phyloP scores from a whole-genome alignment of 1,284 basidiomycete species.

The Pseudomicrostroma phylloplanum region DNA sequence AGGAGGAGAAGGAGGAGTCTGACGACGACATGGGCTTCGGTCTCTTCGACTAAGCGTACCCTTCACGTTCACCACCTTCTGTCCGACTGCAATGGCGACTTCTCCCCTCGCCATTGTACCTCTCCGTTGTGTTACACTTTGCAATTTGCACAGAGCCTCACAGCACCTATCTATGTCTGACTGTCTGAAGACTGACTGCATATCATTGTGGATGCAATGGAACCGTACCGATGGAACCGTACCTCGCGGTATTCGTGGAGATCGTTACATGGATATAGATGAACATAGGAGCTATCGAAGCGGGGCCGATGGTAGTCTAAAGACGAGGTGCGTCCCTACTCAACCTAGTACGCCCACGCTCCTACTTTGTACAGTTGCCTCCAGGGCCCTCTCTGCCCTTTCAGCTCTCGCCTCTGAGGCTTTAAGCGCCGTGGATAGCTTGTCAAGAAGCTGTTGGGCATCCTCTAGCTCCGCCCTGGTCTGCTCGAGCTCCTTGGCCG shows the following conservation, averaged over 20 bases:
- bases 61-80: neutral
- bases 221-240: too few relatives aligned
- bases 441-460: neutral
- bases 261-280: too few relatives aligned
- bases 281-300: too few relatives aligned
- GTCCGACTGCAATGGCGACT: too few relatives aligned
- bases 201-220: too few relatives aligned
- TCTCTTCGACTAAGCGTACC: constrained; percentile 69
- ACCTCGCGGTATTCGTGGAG: too few relatives aligned
- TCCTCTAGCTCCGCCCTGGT: neutral
- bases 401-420: neutral
- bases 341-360: neutral
- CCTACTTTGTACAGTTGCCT: neutral
- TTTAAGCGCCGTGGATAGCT: neutral
- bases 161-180: too few relatives aligned
- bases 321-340: neutral
- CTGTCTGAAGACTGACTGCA: too few relatives aligned
- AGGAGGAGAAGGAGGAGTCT: constrained; percentile 66
- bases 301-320: too few relatives aligned
- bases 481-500: neutral
- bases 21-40: constrained; percentile 54
- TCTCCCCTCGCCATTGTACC: too few relatives aligned
- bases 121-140: too few relatives aligned
- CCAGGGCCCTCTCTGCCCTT: neutral
- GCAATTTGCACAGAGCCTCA: too few relatives aligned